Evolutionary conservation across 2,329 filamentous ascomycete species (phyloP).

Genomic region (Aspergillus aculeatus): DNA sequence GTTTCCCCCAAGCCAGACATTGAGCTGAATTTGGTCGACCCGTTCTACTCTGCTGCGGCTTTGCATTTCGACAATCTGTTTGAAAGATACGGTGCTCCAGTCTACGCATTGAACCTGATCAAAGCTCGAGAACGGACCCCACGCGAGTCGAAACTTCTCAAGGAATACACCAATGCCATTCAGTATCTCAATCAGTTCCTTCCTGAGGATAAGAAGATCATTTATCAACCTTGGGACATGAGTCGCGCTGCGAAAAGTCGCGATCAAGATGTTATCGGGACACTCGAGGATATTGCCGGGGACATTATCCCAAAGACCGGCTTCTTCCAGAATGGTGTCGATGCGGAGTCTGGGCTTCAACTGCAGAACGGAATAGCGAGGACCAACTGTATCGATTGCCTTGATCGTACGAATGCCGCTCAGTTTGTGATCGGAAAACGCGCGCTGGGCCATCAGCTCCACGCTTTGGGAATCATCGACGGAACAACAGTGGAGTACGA

Average conservation of each 20-base stretch:
- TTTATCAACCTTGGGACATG: conserved; percentile 98
- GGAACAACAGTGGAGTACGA: conserved; percentile 83
- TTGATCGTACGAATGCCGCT: conserved; percentile 94
- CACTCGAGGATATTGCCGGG: conserved; percentile 83
- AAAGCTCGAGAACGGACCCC: conserved; percentile 85
- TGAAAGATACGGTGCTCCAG: conserved; percentile 83
- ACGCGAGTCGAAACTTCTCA: conserved; percentile 83
- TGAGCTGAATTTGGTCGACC: conserved; percentile 90
- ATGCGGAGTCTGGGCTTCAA: conserved; percentile 60
- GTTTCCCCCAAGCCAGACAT: conserved; percentile 97
- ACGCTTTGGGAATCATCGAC: conserved; percentile 83
- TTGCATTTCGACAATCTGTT: conserved; percentile 95
- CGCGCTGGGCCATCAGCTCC: conserved; percentile 85
- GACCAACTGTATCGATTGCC: conserved; percentile 97
- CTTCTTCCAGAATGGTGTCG: conserved; percentile 91
- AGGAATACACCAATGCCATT: conserved; percentile 83
- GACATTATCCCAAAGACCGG: conserved; percentile 81
- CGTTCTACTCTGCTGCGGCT: conserved; percentile 90
- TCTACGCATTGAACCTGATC: conserved; percentile 90
- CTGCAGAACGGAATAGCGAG: conserved; percentile 90
- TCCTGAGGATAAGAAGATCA: conserved; percentile 77
- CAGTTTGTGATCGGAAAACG: conserved; percentile 97
- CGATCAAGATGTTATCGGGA: conserved; percentile 91
- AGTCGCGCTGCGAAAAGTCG: conserved; percentile 88
- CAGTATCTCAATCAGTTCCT: conserved; percentile 93